These are phyloP conservation scores for Suillus cothurnatus DNA, from an alignment of 768 basidiomycete species.

Conservation along the genomic window DNA sequence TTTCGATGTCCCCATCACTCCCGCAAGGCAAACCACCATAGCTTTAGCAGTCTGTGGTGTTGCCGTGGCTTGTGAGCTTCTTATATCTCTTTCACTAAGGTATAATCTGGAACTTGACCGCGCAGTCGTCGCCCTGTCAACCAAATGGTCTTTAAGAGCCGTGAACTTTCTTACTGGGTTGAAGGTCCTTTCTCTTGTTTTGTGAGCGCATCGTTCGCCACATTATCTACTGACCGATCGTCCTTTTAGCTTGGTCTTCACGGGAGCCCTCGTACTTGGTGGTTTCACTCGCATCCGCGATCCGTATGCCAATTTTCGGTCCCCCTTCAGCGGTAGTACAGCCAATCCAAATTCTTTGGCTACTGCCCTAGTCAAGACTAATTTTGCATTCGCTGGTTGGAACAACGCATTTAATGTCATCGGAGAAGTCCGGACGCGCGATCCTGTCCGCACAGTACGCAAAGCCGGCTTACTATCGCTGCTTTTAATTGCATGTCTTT, in stretches of 20 bases:
- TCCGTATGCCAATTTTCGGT: conserved; percentile 32
- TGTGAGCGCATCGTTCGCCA: conserved; percentile 13
- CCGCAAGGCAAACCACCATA: conserved; percentile 20
- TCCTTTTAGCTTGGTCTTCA: conserved; percentile 22
- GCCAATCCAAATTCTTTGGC: conserved; percentile 27
- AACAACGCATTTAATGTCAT: conserved; percentile 50
- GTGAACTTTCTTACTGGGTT: conserved; percentile 26
- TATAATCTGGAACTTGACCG: too few species aligned
- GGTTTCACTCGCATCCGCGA: conserved; percentile 30
- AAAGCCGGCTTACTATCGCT: conserved; percentile 48
- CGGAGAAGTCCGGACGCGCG: conserved; percentile 38
- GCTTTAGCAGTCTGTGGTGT: conserved; percentile 26
- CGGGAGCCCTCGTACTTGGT: conserved; percentile 26
- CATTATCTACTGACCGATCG: neutral
- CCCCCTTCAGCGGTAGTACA: conserved; percentile 29
- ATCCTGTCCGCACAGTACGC: conserved; percentile 49
- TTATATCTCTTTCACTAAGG: neutral
- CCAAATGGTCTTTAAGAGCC: conserved; percentile 29
- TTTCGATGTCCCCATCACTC: conserved; percentile 21
- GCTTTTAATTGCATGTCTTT: conserved; percentile 47
- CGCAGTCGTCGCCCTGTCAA: conserved; percentile 28
- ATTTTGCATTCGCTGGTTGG: conserved; percentile 33
- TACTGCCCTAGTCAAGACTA: conserved; percentile 32
- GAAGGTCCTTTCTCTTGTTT: conserved; percentile 25
- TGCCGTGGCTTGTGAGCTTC: conserved; percentile 19